Evolutionary conservation across 495 filamentous ascomycete species (phyloP).

Genomic region (Chaetomidium leptoderma): DNA sequence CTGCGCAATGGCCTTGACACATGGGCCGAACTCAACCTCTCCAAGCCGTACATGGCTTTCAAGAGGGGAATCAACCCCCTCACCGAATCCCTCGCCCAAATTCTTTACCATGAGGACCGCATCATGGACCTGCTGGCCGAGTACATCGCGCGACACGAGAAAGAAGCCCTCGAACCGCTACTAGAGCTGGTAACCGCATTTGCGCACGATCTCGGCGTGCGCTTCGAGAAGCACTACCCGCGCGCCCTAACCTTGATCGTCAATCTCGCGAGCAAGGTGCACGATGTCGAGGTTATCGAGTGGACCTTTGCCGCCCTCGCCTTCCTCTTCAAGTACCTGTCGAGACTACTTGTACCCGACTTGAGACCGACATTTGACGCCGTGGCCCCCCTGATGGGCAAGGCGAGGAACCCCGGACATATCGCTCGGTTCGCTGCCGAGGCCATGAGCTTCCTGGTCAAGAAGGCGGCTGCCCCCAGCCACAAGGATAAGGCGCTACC

Average conservation of each 20-base stretch:
- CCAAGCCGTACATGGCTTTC: slow-evolving; percentile 72
- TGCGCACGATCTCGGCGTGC: slow-evolving; percentile 82
- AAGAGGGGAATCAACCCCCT: slow-evolving; percentile 65
- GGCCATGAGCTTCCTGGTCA: slow-evolving; percentile 86
- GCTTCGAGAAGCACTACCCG: slow-evolving; percentile 83
- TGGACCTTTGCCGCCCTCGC: slow-evolving; percentile 95
- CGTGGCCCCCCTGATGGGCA: slow-evolving; percentile 82
- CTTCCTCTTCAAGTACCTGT: slow-evolving; percentile 96
- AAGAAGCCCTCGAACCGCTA: slow-evolving; percentile 75
- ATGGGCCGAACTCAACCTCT: slow-evolving; percentile 89
- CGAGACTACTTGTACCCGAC: slow-evolving; percentile 77
- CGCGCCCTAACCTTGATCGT: slow-evolving; percentile 64
- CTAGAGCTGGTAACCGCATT: slow-evolving; percentile 81
- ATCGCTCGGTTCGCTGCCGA: slow-evolving; percentile 90
- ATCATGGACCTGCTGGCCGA: slow-evolving; percentile 74
- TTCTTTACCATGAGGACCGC: slow-evolving; percentile 78
- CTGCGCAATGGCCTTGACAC: slow-evolving; percentile 75
- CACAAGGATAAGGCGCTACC: slow-evolving; percentile 69
- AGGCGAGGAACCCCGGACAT: slow-evolving; percentile 71
- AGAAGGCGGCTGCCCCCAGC: slow-evolving; percentile 74
- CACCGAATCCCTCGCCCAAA: slow-evolving; percentile 84
- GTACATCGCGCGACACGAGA: slow-evolving; percentile 72
- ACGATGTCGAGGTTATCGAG: slow-evolving; percentile 75
- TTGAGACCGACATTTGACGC: slow-evolving; percentile 76
- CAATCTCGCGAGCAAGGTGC: slow-evolving; percentile 43